Evolutionary conservation across 2,329 filamentous ascomycete species (phyloP).

Genomic region (Fusarium anthophilum): DNA sequence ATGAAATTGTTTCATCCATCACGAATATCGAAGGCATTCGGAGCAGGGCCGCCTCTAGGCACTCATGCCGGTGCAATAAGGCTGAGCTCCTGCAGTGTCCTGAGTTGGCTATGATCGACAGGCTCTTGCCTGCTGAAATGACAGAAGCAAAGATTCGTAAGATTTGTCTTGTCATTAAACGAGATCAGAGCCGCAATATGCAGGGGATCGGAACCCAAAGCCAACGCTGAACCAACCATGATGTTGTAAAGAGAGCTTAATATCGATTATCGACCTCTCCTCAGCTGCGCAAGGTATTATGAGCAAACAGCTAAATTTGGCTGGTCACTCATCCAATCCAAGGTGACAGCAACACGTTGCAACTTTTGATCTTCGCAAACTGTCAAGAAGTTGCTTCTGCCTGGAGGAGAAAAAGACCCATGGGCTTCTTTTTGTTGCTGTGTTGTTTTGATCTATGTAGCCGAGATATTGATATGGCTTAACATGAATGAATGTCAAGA

Average conservation of each 20-base stretch:
- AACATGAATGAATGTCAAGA: background rate
- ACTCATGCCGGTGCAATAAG: constrained; percentile 20
- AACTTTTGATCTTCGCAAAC: background rate
- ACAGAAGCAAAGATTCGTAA: constrained; percentile 15
- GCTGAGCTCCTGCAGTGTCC: constrained; percentile 27
- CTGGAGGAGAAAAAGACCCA: background rate
- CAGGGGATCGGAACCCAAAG: constrained; percentile 15
- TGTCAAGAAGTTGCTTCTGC: background rate
- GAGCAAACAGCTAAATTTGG: constrained; percentile 2
- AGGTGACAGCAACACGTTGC: background rate
- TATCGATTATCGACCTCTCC: background rate
- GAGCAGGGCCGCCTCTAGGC: background rate
- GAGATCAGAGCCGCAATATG: constrained; percentile 25
- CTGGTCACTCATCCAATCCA: background rate
- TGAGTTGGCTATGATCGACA: constrained; percentile 31
- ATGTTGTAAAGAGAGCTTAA: background rate
- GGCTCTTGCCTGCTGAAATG: constrained; percentile 29
- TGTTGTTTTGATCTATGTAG: background rate
- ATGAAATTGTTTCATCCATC: background rate
- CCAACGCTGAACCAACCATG: constrained; percentile 21
- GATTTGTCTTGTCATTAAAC: constrained; percentile 1
- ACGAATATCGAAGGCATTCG: background rate
- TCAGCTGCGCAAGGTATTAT: constrained; percentile 27
- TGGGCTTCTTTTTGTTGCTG: background rate
- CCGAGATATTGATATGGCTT: background rate